Conservation (phyloP, 495 filamentous ascomycete species). For the Cudoniella acicularis region DNA sequence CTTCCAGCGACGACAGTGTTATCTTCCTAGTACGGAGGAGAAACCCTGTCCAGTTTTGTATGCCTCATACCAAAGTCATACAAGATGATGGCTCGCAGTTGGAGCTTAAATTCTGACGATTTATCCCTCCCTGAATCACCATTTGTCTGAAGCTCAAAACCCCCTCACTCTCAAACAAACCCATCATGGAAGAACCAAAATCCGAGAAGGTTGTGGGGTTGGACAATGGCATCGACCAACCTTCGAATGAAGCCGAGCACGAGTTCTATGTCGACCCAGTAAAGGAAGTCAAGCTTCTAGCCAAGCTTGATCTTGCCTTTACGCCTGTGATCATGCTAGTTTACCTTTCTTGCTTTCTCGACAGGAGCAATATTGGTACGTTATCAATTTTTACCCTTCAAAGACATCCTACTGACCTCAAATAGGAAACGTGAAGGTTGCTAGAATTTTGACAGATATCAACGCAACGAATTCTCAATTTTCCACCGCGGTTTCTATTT, state of each 20-base stretch:
- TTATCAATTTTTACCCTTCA: not conserved
- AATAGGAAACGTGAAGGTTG: slow-evolving; percentile 44
- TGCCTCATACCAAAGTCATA: too few relatives aligned
- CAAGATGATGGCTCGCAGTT: too few relatives aligned
- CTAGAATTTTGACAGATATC: slow-evolving; percentile 43
- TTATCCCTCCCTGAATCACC: too few relatives aligned
- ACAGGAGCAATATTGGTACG: slow-evolving; percentile 44
- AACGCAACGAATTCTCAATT: slow-evolving; percentile 36
- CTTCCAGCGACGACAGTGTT: too few relatives aligned
- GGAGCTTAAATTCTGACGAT: too few relatives aligned
- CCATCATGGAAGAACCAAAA: not conserved
- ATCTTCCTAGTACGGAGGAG: too few relatives aligned
- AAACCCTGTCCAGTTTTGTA: too few relatives aligned
- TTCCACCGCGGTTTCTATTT: slow-evolving; percentile 46
- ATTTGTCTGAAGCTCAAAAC: too few relatives aligned
- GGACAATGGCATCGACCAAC: slow-evolving; percentile 4
- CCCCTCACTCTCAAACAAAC: too few relatives aligned
- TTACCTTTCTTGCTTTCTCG: slow-evolving; percentile 42
- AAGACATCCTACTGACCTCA: not conserved
- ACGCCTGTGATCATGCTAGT: slow-evolving; percentile 46
- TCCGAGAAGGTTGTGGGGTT: not conserved
- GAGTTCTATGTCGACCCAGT: slow-evolving; percentile 14
- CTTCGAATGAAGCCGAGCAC: not conserved
- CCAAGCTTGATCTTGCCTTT: slow-evolving; percentile 42
- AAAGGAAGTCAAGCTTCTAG: slow-evolving; percentile 31